Conservation (phyloP, 2,329 filamentous ascomycete genomes). For the Monilinia laxa region DNA sequence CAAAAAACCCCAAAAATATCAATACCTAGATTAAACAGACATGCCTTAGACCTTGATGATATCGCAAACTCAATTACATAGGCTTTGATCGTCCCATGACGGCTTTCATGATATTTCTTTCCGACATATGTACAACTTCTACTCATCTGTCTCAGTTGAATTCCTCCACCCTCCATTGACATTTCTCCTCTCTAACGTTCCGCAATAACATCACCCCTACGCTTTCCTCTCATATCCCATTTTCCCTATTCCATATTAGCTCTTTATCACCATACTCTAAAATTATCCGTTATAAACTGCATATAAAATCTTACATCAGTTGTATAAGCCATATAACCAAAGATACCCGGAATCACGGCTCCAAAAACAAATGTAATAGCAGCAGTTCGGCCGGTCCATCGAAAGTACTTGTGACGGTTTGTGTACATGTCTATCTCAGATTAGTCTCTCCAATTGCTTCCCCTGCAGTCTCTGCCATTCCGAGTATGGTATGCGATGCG, state of each 20-base stretch:
- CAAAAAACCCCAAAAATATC: background rate
- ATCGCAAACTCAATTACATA: conserved; percentile 9
- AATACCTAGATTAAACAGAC: background rate
- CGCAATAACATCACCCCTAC: conserved; percentile 76
- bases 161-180: conserved; percentile 18
- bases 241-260: conserved; percentile 64
- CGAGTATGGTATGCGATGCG: conserved; percentile 19
- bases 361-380: conserved; percentile 77
- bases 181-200: conserved; percentile 61
- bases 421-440: conserved; percentile 62
- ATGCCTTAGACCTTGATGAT: background rate
- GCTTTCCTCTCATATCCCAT: conserved; percentile 81
- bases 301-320: conserved; percentile 70
- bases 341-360: conserved; percentile 65
- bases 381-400: conserved; percentile 84
- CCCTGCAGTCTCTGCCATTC: background rate
- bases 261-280: conserved; percentile 15
- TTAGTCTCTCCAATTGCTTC: background rate
- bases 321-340: conserved; percentile 72
- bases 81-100: background rate
- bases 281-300: background rate
- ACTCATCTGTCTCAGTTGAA: background rate
- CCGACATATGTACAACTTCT: conserved; percentile 30
- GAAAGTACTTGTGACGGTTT: conserved; percentile 91
- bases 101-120: conserved; percentile 8